A percentile compares a stretch with the other conserved stretches of the same genome.
phyloP scores from a whole-genome alignment of 2,329 filamentous ascomycete species.

The Ophiostoma montium region DNA sequence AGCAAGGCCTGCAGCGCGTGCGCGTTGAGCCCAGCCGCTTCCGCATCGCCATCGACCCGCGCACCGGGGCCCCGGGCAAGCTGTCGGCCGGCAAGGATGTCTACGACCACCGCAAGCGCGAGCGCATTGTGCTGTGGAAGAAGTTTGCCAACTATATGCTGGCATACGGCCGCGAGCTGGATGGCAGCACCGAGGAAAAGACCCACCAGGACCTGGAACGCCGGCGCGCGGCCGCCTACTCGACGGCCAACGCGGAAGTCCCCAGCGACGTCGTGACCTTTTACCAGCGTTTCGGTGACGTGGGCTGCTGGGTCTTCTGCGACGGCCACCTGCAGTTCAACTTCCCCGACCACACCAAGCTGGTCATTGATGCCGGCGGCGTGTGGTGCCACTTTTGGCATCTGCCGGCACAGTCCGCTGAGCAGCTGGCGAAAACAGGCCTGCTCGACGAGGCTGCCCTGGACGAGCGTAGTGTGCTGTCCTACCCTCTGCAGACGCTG shows the following conservation, averaged over 20 bases:
- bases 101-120: conserved; percentile 51
- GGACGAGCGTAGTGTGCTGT: conserved; percentile 55
- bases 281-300: conserved; percentile 68
- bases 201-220: conserved; percentile 23
- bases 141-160: conserved; percentile 66
- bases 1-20: conserved; percentile 47
- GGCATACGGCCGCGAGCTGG: conserved; percentile 58
- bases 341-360: conserved; percentile 78
- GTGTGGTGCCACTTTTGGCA: conserved; percentile 67
- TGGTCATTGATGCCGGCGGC: conserved; percentile 63
- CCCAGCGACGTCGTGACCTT: conserved; percentile 55
- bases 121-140: conserved; percentile 55
- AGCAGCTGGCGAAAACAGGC: conserved; percentile 48
- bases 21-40: conserved; percentile 51
- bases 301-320: conserved; percentile 68
- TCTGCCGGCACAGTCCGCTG: conserved; percentile 55
- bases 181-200: conserved; percentile 26
- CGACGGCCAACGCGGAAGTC: conserved; percentile 19
- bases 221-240: conserved; percentile 25
- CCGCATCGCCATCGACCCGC: conserved; percentile 36
- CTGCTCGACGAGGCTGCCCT: conserved; percentile 57
- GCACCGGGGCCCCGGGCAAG: conserved; percentile 44
- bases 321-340: conserved; percentile 74
- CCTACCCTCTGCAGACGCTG: conserved; percentile 58
- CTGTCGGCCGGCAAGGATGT: conserved; percentile 48